These are phyloP conservation scores for Rhodotorula sp. DNA, from an alignment of 1,284 basidiomycete species.

Conservation along the genomic window DNA sequence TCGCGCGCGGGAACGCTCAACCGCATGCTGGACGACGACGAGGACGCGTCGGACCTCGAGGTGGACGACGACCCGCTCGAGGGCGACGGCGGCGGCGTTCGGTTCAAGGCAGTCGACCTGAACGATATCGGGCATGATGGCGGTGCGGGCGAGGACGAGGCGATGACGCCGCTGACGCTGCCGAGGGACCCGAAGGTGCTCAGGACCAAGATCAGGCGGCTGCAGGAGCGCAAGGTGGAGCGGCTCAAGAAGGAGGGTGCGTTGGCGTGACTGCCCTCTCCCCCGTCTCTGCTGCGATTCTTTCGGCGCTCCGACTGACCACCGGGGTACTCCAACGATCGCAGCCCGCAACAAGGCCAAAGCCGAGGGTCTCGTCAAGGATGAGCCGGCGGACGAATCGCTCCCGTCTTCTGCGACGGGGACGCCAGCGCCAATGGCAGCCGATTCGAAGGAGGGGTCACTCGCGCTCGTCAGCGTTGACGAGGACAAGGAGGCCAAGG, in stretches of 20 bases:
- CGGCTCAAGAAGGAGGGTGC: constrained; percentile 31
- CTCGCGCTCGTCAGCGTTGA: constrained; percentile 26
- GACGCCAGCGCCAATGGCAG: constrained; percentile 24
- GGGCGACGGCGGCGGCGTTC: constrained; percentile 11
- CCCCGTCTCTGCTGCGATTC: background rate
- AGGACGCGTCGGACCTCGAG: constrained; percentile 38
- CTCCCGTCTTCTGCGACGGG: constrained; percentile 18
- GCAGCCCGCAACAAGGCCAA: constrained; percentile 14
- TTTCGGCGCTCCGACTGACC: no score
- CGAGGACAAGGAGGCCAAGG: constrained; percentile 40
- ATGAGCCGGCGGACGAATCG: constrained; percentile 24
- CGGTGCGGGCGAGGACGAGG: constrained; percentile 28
- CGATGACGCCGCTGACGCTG: constrained; percentile 45
- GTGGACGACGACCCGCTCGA: constrained; percentile 26
- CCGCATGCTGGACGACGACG: constrained; percentile 27
- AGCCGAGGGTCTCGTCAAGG: constrained; percentile 29
- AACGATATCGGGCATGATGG: constrained; percentile 40
- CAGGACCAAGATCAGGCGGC: constrained; percentile 36
- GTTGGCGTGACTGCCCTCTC: background rate
- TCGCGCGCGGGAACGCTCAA: constrained; percentile 34
- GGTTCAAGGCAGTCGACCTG: constrained; percentile 36
- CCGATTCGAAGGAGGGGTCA: constrained; percentile 40
- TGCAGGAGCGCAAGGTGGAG: constrained; percentile 35
- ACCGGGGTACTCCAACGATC: background rate
- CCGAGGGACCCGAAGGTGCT: constrained; percentile 43